A percentile compares a stretch with the other conserved stretches of the same genome.
phyloP scores from a whole-genome alignment of 805 yeast genomes.

The Scheffersomyces ergatensis region DNA sequence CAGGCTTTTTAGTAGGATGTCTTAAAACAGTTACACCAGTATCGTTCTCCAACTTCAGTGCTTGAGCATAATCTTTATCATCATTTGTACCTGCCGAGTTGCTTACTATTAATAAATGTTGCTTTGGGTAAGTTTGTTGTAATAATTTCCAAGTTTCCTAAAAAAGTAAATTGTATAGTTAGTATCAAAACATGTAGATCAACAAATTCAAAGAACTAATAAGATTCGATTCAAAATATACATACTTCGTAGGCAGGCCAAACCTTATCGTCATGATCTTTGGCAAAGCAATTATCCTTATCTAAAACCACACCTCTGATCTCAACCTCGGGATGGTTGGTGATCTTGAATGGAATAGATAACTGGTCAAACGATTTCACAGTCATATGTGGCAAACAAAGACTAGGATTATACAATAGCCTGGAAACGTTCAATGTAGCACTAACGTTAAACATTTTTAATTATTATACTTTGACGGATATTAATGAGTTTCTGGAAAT shows the following conservation, averaged over 20 bases:
- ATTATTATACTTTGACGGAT: no score
- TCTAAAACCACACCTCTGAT: slow-evolving; percentile 84
- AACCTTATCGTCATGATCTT: slow-evolving; percentile 72
- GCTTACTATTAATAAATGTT: slow-evolving; percentile 71
- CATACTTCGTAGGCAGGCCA: slow-evolving; percentile 66
- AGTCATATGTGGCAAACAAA: slow-evolving; percentile 64
- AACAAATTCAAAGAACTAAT: background rate
- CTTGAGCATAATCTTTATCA: slow-evolving; percentile 60
- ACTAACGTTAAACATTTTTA: slow-evolving; percentile 58
- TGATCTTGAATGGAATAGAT: slow-evolving; percentile 49
- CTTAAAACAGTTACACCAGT: slow-evolving; percentile 71
- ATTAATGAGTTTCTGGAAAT: no score
- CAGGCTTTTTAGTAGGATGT: slow-evolving; percentile 79
- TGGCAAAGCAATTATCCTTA: slow-evolving; percentile 94
- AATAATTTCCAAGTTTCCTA: slow-evolving; percentile 52
- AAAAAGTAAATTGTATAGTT: no score
- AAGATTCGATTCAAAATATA: slow-evolving; percentile 8
- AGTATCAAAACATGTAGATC: slow-evolving; percentile 4
- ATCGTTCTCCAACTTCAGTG: slow-evolving; percentile 54
- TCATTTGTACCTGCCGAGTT: slow-evolving; percentile 91
- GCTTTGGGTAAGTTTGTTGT: slow-evolving; percentile 56
- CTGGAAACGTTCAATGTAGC: slow-evolving; percentile 71
- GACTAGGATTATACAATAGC: slow-evolving; percentile 58
- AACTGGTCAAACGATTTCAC: slow-evolving; percentile 58
- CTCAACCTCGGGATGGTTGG: slow-evolving; percentile 19